These are phyloP conservation scores for Saccharomyces pastorianus DNA, from an alignment of 1,139 yeast species.

Conservation along the genomic window DNA sequence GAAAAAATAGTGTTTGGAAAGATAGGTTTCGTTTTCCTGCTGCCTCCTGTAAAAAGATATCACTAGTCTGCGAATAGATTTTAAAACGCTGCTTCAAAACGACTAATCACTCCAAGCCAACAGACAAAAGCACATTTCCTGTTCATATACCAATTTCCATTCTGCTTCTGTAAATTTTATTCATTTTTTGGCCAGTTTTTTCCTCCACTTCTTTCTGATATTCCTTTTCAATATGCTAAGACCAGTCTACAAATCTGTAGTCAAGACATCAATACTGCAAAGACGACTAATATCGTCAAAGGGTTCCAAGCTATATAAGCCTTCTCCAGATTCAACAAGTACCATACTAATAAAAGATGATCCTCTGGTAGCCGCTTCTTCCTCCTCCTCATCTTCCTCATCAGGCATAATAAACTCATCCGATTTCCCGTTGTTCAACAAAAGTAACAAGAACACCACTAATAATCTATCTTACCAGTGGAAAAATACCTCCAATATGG, in stretches of 20 bases:
- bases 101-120: not conserved
- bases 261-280: not conserved
- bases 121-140: not conserved
- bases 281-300: conserved; percentile 10
- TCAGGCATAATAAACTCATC: not conserved
- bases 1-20: not conserved
- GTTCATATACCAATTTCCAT: not conserved
- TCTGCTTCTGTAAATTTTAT: not conserved
- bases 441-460: not conserved
- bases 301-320: conserved; percentile 11
- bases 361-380: not conserved
- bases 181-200: not conserved
- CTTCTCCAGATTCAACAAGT: conserved; percentile 9
- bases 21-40: not conserved
- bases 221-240: not conserved
- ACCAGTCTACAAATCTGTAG: not conserved
- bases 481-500: conserved; percentile 6
- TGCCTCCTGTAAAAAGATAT: not conserved
- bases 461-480: not conserved
- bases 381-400: conserved; percentile 5
- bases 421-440: not conserved
- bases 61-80: not conserved
- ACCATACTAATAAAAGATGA: not conserved
- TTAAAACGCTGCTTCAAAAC: not conserved
- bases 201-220: not conserved